These are phyloP conservation scores for Aspergillus biplanus DNA, from an alignment of 495 filamentous ascomycete genomes.

Conservation along the genomic window DNA sequence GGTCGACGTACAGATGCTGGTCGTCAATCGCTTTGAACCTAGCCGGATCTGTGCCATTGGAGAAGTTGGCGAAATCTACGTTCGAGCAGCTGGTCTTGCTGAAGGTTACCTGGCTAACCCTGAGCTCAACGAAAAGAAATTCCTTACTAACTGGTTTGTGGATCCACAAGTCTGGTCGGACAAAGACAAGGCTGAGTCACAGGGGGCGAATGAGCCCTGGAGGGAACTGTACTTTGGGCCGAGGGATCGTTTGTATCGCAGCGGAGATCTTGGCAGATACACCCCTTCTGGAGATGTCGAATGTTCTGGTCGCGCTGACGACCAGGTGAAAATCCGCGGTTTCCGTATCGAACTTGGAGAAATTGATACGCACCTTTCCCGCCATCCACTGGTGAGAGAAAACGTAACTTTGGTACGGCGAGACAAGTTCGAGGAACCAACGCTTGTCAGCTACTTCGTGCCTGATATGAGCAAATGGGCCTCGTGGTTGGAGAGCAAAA, in stretches of 20 bases:
- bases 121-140: constrained; percentile 76
- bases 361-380: constrained; percentile 83
- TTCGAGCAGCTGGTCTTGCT: constrained; percentile 86
- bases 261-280: constrained; percentile 80
- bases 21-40: constrained; percentile 79
- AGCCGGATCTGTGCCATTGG: constrained; percentile 76
- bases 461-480: constrained; percentile 77
- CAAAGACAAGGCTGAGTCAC: constrained; percentile 54
- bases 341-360: constrained; percentile 96
- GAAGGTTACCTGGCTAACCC: constrained; percentile 81
- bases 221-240: constrained; percentile 79
- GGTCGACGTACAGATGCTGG: constrained; percentile 89
- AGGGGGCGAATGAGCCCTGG: constrained; percentile 62
- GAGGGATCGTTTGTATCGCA: constrained; percentile 83
- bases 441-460: constrained; percentile 87
- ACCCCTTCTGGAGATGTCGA: constrained; percentile 74
- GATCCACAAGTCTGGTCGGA: constrained; percentile 73
- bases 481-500: constrained; percentile 62
- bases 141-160: constrained; percentile 88
- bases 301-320: constrained; percentile 78
- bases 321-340: constrained; percentile 94
- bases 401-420: constrained; percentile 85
- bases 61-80: constrained; percentile 85
- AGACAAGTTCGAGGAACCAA: constrained; percentile 90
- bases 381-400: constrained; percentile 79